Conservation (phyloP, 2,329 filamentous ascomycete species). For the Stromatinia cepivora region DNA sequence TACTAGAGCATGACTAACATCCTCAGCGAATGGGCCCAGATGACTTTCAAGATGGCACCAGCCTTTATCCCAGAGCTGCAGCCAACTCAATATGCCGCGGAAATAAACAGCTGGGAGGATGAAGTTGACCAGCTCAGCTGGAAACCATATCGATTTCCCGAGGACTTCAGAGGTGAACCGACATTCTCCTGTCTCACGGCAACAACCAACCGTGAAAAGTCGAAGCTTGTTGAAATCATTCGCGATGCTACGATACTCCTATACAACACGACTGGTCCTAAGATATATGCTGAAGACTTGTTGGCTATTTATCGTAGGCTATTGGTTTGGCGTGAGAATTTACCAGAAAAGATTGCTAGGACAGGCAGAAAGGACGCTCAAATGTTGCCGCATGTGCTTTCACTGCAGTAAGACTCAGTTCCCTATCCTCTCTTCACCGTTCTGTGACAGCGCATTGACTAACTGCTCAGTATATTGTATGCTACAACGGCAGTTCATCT, state of each 20-base stretch:
- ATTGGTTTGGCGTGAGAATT: slow-evolving; percentile 35
- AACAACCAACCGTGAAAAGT: slow-evolving; percentile 40
- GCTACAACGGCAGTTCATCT: slow-evolving; percentile 38
- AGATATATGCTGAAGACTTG: slow-evolving; percentile 32
- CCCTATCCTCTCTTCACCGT: neutral
- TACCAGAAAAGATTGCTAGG: slow-evolving; percentile 35
- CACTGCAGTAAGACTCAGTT: slow-evolving; percentile 39
- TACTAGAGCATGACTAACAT: slow-evolving; percentile 30
- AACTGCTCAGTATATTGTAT: slow-evolving; percentile 39
- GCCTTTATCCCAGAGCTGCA: slow-evolving; percentile 17
- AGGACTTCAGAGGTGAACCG: slow-evolving; percentile 27
- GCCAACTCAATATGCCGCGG: slow-evolving; percentile 18
- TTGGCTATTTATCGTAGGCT: slow-evolving; percentile 38
- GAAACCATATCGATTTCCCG: slow-evolving; percentile 35
- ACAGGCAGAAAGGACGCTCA: slow-evolving; percentile 30
- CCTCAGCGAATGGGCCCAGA: slow-evolving; percentile 41
- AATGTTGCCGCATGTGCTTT: slow-evolving; percentile 40
- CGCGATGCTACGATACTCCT: slow-evolving; percentile 35
- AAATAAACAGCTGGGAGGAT: slow-evolving; percentile 20
- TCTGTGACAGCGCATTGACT: slow-evolving; percentile 19
- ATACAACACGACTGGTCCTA: slow-evolving; percentile 29
- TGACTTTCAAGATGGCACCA: slow-evolving; percentile 38
- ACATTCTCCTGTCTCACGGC: slow-evolving; percentile 34
- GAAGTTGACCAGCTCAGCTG: slow-evolving; percentile 32
- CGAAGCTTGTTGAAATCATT: slow-evolving; percentile 37